These are phyloP conservation scores for Russula sp. DNA, from an alignment of 768 basidiomycete genomes.

Conservation along the genomic window DNA sequence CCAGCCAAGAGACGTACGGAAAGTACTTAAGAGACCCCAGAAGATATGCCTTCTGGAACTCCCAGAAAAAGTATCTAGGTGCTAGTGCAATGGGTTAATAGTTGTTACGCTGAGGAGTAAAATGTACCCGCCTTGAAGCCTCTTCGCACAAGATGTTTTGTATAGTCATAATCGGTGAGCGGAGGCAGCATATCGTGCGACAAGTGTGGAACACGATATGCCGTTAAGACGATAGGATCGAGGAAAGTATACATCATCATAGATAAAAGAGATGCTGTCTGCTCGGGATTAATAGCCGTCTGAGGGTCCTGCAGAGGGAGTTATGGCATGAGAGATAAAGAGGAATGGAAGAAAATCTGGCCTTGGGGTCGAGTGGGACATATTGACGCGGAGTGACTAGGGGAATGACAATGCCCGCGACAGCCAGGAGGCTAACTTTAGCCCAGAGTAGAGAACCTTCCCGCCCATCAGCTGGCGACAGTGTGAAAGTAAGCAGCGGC, in stretches of 20 bases:
- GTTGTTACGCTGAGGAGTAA: background rate
- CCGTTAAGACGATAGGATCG: slow-evolving; percentile 48
- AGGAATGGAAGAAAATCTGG: slow-evolving; percentile 28
- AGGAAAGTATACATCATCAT: slow-evolving; percentile 51
- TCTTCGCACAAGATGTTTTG: slow-evolving; percentile 38
- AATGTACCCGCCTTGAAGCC: slow-evolving; percentile 36
- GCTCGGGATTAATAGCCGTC: slow-evolving; percentile 34
- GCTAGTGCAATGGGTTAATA: slow-evolving; percentile 27
- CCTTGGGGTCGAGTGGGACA: slow-evolving; percentile 54
- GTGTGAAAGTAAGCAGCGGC: slow-evolving; percentile 56
- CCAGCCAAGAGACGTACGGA: slow-evolving; percentile 21
- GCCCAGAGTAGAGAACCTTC: slow-evolving; percentile 54
- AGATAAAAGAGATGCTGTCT: slow-evolving; percentile 36
- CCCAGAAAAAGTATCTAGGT: slow-evolving; percentile 33
- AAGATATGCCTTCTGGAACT: slow-evolving; percentile 31
- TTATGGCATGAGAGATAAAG: background rate
- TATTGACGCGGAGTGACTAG: slow-evolving; percentile 56
- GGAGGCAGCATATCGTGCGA: slow-evolving; percentile 45
- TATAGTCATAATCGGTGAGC: slow-evolving; percentile 48
- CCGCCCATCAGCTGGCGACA: slow-evolving; percentile 46
- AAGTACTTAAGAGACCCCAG: slow-evolving; percentile 32
- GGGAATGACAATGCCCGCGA: slow-evolving; percentile 51
- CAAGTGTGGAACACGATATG: slow-evolving; percentile 46
- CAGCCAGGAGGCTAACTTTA: slow-evolving; percentile 46
- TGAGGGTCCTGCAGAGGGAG: slow-evolving; percentile 32